Evolutionary conservation across 2,329 filamentous ascomycete species (phyloP).

Genomic region (Blastomyces parvus): DNA sequence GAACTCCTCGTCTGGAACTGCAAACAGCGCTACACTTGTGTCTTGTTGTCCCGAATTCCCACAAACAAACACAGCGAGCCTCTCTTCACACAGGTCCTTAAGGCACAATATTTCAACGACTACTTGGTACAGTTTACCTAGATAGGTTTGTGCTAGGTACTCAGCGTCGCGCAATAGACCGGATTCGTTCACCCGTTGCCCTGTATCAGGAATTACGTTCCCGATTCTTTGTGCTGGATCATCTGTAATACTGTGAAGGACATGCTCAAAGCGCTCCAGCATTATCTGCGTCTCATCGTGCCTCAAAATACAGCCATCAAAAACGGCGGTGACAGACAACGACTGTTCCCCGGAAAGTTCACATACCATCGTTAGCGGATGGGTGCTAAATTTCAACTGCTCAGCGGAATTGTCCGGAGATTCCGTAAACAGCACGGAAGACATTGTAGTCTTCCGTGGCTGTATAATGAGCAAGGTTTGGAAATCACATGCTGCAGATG

Average conservation of each 20-base stretch:
- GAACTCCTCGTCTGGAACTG: neutral
- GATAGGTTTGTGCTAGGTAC: conserved; percentile 4
- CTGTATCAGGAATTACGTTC: neutral
- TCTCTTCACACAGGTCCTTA: neutral
- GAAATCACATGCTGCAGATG: neutral
- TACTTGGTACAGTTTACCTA: conserved; percentile 6
- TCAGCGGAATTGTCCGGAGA: neutral
- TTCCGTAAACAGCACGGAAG: neutral
- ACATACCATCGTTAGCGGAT: neutral
- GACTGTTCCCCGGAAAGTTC: neutral
- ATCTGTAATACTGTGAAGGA: neutral
- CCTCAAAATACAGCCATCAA: neutral
- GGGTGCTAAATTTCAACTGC: conserved; percentile 4
- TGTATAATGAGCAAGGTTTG: conserved; percentile 31
- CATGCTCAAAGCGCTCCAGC: neutral
- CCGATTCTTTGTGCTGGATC: neutral
- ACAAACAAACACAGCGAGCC: conserved; percentile 8
- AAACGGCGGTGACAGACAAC: neutral
- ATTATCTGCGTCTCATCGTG: neutral
- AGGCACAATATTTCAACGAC: conserved; percentile 7
- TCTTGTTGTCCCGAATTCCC: neutral
- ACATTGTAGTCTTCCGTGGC: conserved; percentile 4
- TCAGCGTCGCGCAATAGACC: conserved; percentile 3
- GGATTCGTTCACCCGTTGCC: neutral
- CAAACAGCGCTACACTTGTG: neutral